Percentiles rank a stretch among this genome's conserved stretches.
phyloP scores from a whole-genome alignment of 164 flowering plant genomes.

The Umbellularia californica region DNA sequence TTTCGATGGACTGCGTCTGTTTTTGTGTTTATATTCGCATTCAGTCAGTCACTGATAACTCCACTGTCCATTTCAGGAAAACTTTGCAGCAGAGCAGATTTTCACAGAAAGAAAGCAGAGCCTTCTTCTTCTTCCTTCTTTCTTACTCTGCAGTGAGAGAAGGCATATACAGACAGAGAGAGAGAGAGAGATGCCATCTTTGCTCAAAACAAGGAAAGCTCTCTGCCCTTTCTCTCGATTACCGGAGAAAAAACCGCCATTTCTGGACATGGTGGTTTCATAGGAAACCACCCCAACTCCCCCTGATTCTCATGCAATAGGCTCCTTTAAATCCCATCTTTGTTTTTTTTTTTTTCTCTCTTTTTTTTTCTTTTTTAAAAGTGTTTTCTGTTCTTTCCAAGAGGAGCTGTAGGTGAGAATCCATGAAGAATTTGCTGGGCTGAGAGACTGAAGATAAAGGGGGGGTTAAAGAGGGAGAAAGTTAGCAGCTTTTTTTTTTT shows the following conservation, averaged over 20 bases:
- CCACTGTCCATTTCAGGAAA: not conserved
- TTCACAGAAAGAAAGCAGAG: not conserved
- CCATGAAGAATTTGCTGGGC: not conserved
- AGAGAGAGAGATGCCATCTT: slow-evolving; percentile 5
- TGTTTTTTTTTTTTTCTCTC: too few species aligned
- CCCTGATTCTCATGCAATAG: slow-evolving; percentile 8
- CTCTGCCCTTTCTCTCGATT: not conserved
- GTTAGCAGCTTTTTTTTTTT: not conserved
- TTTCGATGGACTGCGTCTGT: not conserved
- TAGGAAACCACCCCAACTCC: not conserved
- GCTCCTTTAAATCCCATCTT: not conserved
- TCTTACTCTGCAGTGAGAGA: too few species aligned
- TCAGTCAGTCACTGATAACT: not conserved
- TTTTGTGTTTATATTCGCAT: slow-evolving; percentile 12
- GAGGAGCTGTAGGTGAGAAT: not conserved
- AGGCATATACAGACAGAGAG: not conserved
- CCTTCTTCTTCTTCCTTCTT: too few species aligned
- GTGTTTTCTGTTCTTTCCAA: not conserved
- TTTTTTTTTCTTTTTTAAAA: too few species aligned
- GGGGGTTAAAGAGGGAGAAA: not conserved
- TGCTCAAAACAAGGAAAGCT: not conserved
- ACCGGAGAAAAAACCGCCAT: not conserved
- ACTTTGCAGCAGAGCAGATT: not conserved
- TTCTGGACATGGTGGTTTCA: not conserved
- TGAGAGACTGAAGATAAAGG: not conserved